Evolutionary conservation across 78 protist species (phyloP).

Genomic region (Speleostelium caveatum): DNA sequence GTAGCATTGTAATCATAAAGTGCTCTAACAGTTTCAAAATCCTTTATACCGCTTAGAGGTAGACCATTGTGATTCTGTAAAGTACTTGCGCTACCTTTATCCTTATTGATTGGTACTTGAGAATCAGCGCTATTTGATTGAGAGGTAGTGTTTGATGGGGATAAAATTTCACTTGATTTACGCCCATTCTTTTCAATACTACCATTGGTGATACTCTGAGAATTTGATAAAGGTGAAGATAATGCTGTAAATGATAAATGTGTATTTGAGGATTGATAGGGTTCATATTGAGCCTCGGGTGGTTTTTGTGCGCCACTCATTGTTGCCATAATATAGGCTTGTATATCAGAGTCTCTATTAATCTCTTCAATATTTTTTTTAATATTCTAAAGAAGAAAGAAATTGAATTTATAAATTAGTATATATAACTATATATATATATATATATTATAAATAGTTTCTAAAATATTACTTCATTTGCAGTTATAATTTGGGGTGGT

Average conservation of each 20-base stretch:
- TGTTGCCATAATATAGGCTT: slow-evolving; percentile 25
- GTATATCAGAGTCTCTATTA: slow-evolving; percentile 66
- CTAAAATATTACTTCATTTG: background rate
- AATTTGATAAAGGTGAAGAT: background rate
- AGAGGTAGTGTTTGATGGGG: background rate
- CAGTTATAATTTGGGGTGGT: slow-evolving; percentile 11
- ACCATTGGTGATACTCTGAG: background rate
- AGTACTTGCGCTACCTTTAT: background rate
- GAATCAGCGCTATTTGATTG: background rate
- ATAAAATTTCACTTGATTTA: background rate
- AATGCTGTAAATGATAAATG: background rate
- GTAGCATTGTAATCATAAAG: slow-evolving; percentile 77
- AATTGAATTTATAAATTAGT: background rate
- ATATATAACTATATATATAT: background rate
- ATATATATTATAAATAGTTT: background rate
- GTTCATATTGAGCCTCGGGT: slow-evolving; percentile 64
- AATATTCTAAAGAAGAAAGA: slow-evolving; percentile 12
- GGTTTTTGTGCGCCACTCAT: slow-evolving; percentile 77
- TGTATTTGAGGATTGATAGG: slow-evolving; percentile 39
- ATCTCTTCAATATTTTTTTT: slow-evolving; percentile 33
- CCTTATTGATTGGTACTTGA: background rate
- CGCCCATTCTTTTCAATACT: background rate
- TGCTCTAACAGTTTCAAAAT: slow-evolving; percentile 44
- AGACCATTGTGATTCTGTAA: background rate
- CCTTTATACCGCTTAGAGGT: background rate